Evolutionary conservation across 2,329 filamentous ascomycete species (phyloP).

Genomic region (Trichoderma simmonsii): DNA sequence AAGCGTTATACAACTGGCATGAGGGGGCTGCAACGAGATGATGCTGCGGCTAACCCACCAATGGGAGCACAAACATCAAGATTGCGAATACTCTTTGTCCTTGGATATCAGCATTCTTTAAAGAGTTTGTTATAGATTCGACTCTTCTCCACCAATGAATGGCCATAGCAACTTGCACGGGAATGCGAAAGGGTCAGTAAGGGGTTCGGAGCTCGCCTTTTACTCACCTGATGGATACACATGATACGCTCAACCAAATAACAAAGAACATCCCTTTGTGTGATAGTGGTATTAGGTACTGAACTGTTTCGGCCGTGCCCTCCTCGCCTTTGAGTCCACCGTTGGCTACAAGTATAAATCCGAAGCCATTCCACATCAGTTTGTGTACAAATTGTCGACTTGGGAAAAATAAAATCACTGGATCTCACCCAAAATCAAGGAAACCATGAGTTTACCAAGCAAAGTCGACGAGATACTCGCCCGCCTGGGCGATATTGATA

Average conservation of each 20-base stretch:
- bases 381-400: too few relatives aligned
- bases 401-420: neutral
- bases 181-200: neutral
- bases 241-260: too few relatives aligned
- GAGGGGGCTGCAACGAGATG: neutral
- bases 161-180: neutral
- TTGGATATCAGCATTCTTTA: neutral
- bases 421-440: neutral
- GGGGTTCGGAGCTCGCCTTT: neutral
- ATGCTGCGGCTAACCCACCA: neutral
- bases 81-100: neutral
- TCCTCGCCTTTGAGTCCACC: neutral
- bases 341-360: neutral
- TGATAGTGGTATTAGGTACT: neutral
- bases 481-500: neutral
- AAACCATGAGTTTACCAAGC: neutral
- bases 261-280: neutral
- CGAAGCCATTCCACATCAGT: too few relatives aligned
- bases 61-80: neutral
- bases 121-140: neutral
- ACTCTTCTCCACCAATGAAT: neutral
- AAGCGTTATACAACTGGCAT: neutral
- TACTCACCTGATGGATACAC: too few relatives aligned
- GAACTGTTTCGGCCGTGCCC: neutral
- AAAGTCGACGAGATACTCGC: fast-evolving